Base-by-base conservation (phyloP, 1,139 yeast genomes). In the Saccharomyces hybrid region DNA sequence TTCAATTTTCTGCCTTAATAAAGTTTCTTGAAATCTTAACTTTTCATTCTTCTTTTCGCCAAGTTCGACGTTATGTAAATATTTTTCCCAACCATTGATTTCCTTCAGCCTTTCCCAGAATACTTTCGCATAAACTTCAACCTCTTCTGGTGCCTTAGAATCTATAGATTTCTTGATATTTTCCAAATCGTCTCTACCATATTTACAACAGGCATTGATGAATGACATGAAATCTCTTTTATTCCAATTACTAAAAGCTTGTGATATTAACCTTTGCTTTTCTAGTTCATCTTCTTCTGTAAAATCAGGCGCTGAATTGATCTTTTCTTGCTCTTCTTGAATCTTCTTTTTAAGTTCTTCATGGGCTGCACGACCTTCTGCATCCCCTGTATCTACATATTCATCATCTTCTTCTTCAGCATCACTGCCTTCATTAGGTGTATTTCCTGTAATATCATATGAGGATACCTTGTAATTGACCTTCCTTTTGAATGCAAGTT, bases 221-320 rank as follows among this genome's bases (percentile, higher is more conserved):
- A 88, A 91, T 58, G 86, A 85, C 50, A 93, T 82, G 67, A 93
- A 89, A 66, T 93, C 99, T 57, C 98, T 80, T 68, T 91, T 81
- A 6, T 89, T 79, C 97, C 98, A 93, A 56, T 76, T 77, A 48
- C 80, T 78, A 71, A 89, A 93, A 2, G 96, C 90, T 60, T 83
- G 77, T 2, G 73, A 75, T 9, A 88, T 72, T 34, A 86, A 74
- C 58, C 78, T 69, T 53, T 83, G 82, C 68, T 90, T 91, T 59
- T 78, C 75, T 48, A 73, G 76, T 49, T 77, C 76, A 64, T 93
- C 97, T 57, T 84, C 95, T 52, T 81, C 89, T 0, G 93, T 84
- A 55, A 90, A 76, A 1, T 93, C 91, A 50, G 74, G 79, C 0
- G 88, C 91, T 11, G 74, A 71, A 57, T 88, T 86, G 50, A 93